Conservation (phyloP, 176 grass and related monocot genomes). For the Eragrostis curvula region DNA sequence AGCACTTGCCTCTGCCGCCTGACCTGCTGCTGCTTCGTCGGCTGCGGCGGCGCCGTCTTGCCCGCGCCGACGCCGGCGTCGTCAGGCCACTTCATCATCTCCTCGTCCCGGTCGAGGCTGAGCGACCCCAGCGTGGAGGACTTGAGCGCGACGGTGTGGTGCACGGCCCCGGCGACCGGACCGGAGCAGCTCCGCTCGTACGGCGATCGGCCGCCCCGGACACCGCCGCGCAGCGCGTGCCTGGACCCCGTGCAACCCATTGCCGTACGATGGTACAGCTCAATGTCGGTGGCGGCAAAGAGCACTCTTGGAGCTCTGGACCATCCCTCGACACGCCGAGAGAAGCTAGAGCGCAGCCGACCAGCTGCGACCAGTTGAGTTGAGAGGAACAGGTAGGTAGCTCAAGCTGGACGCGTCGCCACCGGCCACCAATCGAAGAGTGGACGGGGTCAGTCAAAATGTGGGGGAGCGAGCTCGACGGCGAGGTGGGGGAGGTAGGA, state of each 20-base stretch:
- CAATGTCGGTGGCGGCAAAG: conserved; percentile 24
- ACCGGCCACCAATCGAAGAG: neutral
- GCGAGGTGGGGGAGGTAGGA: conserved; percentile 13
- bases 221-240: conserved; percentile 56
- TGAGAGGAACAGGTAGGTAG: conserved; percentile 10
- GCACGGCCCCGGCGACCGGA: conserved; percentile 5
- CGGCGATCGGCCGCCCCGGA: conserved; percentile 41
- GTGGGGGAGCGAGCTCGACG: conserved; percentile 26
- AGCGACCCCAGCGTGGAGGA: conserved; percentile 84
- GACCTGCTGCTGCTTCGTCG: conserved; percentile 33
- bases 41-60: conserved; percentile 10
- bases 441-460: conserved; percentile 9
- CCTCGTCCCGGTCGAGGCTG: conserved; percentile 69
- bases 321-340: conserved; percentile 21
- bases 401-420: neutral
- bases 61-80: neutral
- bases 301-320: neutral
- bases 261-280: neutral
- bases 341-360: conserved; percentile 1
- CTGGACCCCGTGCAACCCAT: conserved; percentile 95
- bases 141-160: conserved; percentile 76
- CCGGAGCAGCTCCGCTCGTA: conserved; percentile 59
- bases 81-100: conserved; percentile 63
- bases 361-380: neutral
- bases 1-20: conserved; percentile 53